phyloP scores from a whole-genome alignment of 139 green algal genomes.

The Limnomonas spitsbergensis region DNA sequence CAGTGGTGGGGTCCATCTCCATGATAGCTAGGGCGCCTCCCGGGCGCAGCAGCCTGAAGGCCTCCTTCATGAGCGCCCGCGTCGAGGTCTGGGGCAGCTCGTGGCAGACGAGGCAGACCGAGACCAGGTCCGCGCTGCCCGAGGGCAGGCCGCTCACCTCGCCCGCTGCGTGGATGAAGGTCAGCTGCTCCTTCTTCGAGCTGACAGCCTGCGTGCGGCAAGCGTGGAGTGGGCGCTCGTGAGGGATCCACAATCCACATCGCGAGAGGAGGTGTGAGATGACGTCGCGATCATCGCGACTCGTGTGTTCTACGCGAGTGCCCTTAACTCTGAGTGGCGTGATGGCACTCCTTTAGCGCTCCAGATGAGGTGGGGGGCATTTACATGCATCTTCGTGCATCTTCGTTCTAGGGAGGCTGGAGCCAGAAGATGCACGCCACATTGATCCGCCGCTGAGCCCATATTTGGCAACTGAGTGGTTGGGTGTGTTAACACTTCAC shows the following conservation, averaged over 20 bases:
- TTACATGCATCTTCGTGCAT: no score
- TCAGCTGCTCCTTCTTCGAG: conserved; percentile 44
- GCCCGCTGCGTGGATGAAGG: conserved; percentile 55
- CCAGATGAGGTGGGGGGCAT: no score
- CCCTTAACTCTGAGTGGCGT: no score
- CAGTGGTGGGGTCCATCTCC: conserved; percentile 72
- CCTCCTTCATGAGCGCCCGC: conserved; percentile 60
- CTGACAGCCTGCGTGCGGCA: neutral
- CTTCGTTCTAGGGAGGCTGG: no score
- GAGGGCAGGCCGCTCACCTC: conserved; percentile 58
- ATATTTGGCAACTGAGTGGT: no score
- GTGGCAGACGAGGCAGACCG: conserved; percentile 72
- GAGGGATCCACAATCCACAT: neutral
- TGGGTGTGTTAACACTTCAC: no score
- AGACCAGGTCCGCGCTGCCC: conserved; percentile 64
- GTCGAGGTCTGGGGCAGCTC: conserved; percentile 64
- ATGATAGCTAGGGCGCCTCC: conserved; percentile 40
- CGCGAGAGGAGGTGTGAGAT: no score
- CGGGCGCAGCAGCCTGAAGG: conserved; percentile 57
- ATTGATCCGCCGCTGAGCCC: no score
- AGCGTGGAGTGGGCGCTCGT: neutral
- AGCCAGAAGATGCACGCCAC: no score
- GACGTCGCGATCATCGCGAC: no score
- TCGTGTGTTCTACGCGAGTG: no score
- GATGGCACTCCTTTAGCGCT: no score